These are phyloP conservation scores for Moringa oleifera DNA, from an alignment of 345 rosid genomes.

Conservation along the genomic window DNA sequence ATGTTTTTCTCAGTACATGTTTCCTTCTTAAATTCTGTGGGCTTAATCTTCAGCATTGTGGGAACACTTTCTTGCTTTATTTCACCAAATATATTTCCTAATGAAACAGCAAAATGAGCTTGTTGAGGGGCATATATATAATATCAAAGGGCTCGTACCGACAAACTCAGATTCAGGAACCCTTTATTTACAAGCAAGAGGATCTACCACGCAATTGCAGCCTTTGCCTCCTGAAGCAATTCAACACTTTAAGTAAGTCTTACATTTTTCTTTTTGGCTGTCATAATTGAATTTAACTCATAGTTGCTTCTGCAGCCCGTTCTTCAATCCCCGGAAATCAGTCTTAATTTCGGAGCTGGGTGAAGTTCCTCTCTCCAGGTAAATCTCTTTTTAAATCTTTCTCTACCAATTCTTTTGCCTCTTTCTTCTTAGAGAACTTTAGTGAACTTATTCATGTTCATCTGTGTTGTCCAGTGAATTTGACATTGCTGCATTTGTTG, in stretches of 20 bases:
- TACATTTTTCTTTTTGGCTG: constrained; percentile 7
- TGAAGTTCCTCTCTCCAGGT: constrained; percentile 79
- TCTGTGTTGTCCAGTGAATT: constrained; percentile 55
- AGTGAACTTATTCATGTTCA: background rate
- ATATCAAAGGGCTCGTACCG: constrained; percentile 61
- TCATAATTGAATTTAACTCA: constrained; percentile 15
- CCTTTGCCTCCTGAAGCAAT: constrained; percentile 45
- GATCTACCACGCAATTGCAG: constrained; percentile 59
- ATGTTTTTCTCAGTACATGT: background rate
- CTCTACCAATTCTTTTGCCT: background rate
- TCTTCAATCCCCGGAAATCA: constrained; percentile 74
- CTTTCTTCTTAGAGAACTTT: background rate
- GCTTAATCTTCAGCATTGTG: constrained; percentile 3
- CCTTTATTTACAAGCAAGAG: constrained; percentile 82
- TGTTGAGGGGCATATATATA: constrained; percentile 80
- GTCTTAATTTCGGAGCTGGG: constrained; percentile 52
- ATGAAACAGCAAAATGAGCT: constrained; percentile 59
- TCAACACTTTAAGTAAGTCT: constrained; percentile 53
- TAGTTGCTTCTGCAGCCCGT: constrained; percentile 49
- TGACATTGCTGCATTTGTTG: constrained; percentile 66
- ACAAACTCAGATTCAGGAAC: constrained; percentile 49
- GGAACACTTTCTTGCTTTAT: background rate
- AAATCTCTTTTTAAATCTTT: constrained; percentile 11
- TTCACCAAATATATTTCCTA: background rate
- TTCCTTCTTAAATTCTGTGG: background rate